Percentiles rank a stretch among this genome's conserved stretches.
Conservation (phyloP, 495 filamentous ascomycete genomes). For the Daldinia grandis region DNA sequence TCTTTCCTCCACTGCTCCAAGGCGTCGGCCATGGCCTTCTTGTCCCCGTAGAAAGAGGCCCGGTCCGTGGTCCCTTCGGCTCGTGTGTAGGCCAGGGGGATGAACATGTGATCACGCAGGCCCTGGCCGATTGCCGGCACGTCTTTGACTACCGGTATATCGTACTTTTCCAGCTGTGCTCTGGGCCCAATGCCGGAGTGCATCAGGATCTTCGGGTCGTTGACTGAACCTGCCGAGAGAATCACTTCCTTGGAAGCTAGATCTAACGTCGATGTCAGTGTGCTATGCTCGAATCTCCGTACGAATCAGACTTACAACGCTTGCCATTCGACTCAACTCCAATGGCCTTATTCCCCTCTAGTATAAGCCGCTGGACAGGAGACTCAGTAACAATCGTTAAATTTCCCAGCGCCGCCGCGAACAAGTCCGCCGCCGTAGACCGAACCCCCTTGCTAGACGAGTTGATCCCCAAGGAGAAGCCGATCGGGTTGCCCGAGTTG, state of each 20-base stretch:
- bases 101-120: conserved; percentile 62
- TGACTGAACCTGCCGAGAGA: conserved; percentile 64
- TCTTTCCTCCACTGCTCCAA: conserved; percentile 58
- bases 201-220: conserved; percentile 69
- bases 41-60: conserved; percentile 42
- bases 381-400: conserved; percentile 60
- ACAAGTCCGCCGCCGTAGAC: conserved; percentile 61
- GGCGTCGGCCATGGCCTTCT: conserved; percentile 51
- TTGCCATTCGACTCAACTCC: conserved; percentile 58
- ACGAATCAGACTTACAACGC: conserved; percentile 30
- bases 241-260: conserved; percentile 66
- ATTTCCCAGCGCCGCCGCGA: conserved; percentile 56
- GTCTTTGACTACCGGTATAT: conserved; percentile 61
- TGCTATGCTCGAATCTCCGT: not conserved
- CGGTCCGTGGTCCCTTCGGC: conserved; percentile 43
- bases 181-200: conserved; percentile 70
- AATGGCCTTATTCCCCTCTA: conserved; percentile 60
- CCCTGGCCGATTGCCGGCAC: conserved; percentile 63
- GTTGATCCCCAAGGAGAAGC: conserved; percentile 60
- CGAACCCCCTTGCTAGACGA: conserved; percentile 59
- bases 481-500: conserved; percentile 69
- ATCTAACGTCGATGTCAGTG: conserved; percentile 22
- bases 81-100: conserved; percentile 40
- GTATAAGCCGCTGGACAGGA: conserved; percentile 59
- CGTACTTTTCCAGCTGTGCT: conserved; percentile 58